A percentile compares a stretch with the other conserved stretches of the same genome.
Evolutionary conservation across 768 basidiomycete genomes (phyloP).

Genomic region (Boletus vinaceobasis): DNA sequence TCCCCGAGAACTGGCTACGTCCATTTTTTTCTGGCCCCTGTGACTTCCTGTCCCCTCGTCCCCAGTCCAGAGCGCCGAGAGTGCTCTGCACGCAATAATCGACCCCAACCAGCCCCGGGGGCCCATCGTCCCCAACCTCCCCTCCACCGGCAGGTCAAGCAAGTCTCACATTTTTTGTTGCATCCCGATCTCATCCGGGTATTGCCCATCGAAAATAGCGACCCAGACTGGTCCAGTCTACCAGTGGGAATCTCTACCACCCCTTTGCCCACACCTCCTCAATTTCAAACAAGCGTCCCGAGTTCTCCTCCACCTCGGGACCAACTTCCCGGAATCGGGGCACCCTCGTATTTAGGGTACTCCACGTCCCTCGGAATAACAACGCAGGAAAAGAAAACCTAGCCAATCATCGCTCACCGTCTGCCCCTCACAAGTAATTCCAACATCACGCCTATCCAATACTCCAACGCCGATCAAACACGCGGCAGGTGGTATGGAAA

Average conservation of each 20-base stretch:
- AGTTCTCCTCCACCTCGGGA: neutral
- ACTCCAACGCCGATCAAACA: neutral
- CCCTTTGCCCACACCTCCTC: neutral
- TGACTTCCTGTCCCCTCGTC: neutral
- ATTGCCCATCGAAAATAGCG: neutral
- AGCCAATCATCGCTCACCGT: neutral
- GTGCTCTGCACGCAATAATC: neutral
- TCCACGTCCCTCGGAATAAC: neutral
- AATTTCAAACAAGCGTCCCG: neutral
- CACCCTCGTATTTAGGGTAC: neutral
- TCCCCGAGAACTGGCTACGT: neutral
- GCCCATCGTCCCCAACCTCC: neutral
- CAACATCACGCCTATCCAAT: neutral
- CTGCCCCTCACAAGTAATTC: neutral
- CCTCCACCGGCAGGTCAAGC: neutral
- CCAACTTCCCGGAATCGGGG: neutral
- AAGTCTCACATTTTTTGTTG: neutral
- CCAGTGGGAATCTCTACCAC: neutral
- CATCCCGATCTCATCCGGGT: neutral
- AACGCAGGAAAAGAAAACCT: neutral
- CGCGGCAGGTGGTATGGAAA: neutral
- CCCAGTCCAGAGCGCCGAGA: neutral
- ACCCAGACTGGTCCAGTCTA: neutral
- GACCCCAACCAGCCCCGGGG: too few relatives aligned
- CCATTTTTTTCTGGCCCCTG: neutral